Base-by-base conservation (phyloP, 257 asterid species). In the Rubia yunnanensis region DNA sequence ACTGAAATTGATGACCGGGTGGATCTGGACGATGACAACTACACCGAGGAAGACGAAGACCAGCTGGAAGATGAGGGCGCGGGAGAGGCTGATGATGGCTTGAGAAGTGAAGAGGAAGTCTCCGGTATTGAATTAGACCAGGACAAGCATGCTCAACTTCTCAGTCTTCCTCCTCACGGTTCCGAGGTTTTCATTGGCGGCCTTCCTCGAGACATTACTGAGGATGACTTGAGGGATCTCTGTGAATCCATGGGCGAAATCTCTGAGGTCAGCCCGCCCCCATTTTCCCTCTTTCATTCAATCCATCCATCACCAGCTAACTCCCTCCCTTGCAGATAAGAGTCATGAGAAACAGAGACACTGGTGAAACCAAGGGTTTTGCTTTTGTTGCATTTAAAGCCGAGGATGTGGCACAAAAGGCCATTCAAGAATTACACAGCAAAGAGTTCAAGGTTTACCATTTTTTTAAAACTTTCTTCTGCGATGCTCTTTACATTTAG, bases 321-420 rank as follows among this genome's bases (percentile, higher is more conserved):
- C 26, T 41, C 54, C 41, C 39, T 36, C 74, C 32, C 59, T 82
- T 74, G 77, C 98, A 92, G 98, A 74, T 92, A 66, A 85, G 96
- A 72, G 77, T 92, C 56, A 76, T 89, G 95, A 89, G 81, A 76
- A 92, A 92, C 76, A 84, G 85, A 80, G 96, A 87, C 76, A 92
- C 96, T 60, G 98, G 98, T 64, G 96, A 92, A 84, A 85, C 94
- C 79, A 92, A 89, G 80, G 98, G 98, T 44, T 92, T 89, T 79
- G 95, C 98, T 65, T 92, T 92, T 84, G 98, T 92, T 58, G 95
- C 95, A 59, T 92, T 87, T 84, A 80, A 66, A 73, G 82, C 91
- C 22, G 85, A 79, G 76, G 95, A 92, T 62, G 83, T 78, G 48
- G 96, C 95, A 44, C 96, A 88, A 62, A 92, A 85, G 83, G 85